Evolutionary conservation across 2,329 filamentous ascomycete genomes (phyloP), one percentile per base, ranked within the genome.

Genomic region (Scedosporium minutisporum): DNA sequence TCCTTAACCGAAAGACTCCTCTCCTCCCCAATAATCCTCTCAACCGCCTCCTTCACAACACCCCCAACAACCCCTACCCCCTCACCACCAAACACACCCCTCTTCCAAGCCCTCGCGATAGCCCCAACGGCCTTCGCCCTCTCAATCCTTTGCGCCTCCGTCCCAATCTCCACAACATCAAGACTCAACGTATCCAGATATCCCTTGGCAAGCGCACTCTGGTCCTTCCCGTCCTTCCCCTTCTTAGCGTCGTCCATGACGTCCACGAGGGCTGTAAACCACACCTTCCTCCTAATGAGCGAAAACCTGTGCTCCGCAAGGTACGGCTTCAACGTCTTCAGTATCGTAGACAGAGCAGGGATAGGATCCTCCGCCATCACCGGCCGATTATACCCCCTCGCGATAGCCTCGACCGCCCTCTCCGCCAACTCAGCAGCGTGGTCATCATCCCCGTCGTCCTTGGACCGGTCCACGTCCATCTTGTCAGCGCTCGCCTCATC

Each of bases 401-500:
- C 76, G 1, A 82, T 69, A 0, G 79, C 80, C 66, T 83, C 80
- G 2, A 85, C 66, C 0, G 77, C 82, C n/a, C 77, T 79, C 44
- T 76, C 77, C 0, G 77, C 76, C 5, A 80, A 80, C 64, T 75
- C 75, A 9, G 73, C 74, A 7, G 74, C 71, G 0, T 76, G 42
- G 65, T 38, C 33, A 10, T 38, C 33, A 4, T 55, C 51, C 21
- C 23, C 23, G 44, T 80, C 74, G 42, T 80, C 78, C 64, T 79
- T 78, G 7, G 78, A 79, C 3, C 33, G 33, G 69, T 89, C 87
- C 23, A 89, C 76, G 18, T 91, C 88, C 88, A 91, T 91, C 63
- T 80, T 80, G 65, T 88, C 84, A 57, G 84, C 83, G 38, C 81
- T 80, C 12, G 66, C 74, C 27, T 65, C 58, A 10, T 60, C 44